phyloP scores from a whole-genome alignment of 768 basidiomycete genomes.

The Leccinum subgranulosum region DNA sequence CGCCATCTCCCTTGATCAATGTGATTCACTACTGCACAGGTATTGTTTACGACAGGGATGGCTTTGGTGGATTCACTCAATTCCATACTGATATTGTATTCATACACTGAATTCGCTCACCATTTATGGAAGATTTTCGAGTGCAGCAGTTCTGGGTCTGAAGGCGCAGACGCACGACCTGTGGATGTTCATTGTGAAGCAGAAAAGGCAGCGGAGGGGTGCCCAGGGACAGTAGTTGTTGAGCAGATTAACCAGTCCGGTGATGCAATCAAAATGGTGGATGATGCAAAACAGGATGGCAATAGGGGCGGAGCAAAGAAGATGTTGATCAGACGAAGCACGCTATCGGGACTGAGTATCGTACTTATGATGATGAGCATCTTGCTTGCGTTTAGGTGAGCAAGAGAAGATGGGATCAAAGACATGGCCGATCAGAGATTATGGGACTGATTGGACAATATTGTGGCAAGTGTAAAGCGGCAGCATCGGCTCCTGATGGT shows the following conservation, averaged over 20 bases:
- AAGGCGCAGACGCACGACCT: not conserved
- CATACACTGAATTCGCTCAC: constrained; percentile 73
- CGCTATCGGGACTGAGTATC: constrained; percentile 79
- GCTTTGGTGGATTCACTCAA: constrained; percentile 80
- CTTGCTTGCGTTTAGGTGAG: constrained; percentile 76
- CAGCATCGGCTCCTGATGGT: constrained; percentile 62
- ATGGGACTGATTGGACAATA: constrained; percentile 80
- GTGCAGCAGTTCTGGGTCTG: not conserved
- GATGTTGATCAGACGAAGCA: constrained; percentile 45
- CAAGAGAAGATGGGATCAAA: not conserved
- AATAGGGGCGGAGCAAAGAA: not conserved
- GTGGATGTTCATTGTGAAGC: not conserved
- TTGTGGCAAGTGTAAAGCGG: constrained; percentile 59
- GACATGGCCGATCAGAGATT: constrained; percentile 40
- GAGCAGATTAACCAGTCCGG: not conserved
- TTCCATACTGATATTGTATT: constrained; percentile 87
- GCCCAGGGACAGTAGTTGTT: not conserved
- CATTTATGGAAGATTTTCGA: constrained; percentile 49
- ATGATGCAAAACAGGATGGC: not conserved
- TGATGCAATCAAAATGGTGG: not conserved
- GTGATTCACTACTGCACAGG: constrained; percentile 35
- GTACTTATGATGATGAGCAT: constrained; percentile 81
- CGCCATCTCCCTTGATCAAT: not conserved
- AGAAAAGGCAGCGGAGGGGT: not conserved
- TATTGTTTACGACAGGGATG: constrained; percentile 90